Percentiles rank a stretch among this genome's conserved stretches.
Evolutionary conservation across 129 eudicot species (phyloP).

Genomic region (Helianthus tuberosus): DNA sequence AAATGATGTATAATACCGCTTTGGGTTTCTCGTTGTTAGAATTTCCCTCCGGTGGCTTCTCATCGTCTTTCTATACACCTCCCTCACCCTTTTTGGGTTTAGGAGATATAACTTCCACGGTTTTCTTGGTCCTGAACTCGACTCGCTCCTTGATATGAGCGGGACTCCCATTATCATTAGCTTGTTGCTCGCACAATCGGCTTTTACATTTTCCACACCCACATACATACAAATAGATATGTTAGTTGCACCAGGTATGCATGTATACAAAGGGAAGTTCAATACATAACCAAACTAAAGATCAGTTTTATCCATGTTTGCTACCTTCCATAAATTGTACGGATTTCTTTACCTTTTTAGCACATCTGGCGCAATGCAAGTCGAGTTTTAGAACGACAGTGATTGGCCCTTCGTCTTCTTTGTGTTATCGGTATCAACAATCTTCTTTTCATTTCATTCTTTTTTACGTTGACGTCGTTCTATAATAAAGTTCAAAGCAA

Average conservation of each 20-base stretch:
- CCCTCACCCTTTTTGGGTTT: conserved; percentile 66
- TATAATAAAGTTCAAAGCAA: conserved; percentile 17
- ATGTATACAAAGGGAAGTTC: background rate
- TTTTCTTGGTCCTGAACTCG: conserved; percentile 71
- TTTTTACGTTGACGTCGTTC: conserved; percentile 46
- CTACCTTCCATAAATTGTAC: conserved; percentile 64
- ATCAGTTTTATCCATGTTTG: background rate
- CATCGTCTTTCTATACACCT: conserved; percentile 46
- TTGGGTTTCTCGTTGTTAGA: conserved; percentile 56
- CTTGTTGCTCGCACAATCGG: conserved; percentile 52
- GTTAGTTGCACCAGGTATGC: background rate
- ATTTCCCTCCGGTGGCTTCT: conserved; percentile 51
- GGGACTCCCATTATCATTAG: conserved; percentile 76
- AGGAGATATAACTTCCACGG: conserved; percentile 72
- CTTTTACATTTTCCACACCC: conserved; percentile 82
- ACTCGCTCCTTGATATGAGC: conserved; percentile 56
- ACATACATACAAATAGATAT: background rate
- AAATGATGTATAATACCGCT: conserved; percentile 47
- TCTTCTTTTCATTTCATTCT: conserved; percentile 46
- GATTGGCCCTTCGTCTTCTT: conserved; percentile 37
- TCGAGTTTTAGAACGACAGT: conserved; percentile 69
- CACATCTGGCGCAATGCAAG: conserved; percentile 96
- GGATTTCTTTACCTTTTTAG: conserved; percentile 70
- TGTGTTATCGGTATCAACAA: conserved; percentile 28
- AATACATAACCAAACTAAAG: background rate